Conservation (phyloP, 768 basidiomycete species). For the Tylopilus sp. region DNA sequence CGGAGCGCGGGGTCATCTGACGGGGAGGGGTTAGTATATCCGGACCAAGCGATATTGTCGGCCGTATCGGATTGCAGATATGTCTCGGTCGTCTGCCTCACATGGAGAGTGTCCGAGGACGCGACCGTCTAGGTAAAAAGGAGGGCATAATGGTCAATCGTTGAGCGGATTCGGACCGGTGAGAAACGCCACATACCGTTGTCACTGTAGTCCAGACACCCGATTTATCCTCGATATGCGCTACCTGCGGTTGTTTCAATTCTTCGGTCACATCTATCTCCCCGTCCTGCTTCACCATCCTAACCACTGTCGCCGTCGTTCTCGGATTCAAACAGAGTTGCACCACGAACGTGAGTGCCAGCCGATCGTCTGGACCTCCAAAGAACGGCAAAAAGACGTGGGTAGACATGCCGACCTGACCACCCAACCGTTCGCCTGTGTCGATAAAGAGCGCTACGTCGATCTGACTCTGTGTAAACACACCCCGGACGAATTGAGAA, state of each 20-base stretch:
- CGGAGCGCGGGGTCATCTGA: conserved; percentile 11
- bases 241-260: conserved; percentile 23
- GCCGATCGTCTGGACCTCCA: conserved; percentile 90
- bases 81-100: conserved; percentile 56
- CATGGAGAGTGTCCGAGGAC: conserved; percentile 71
- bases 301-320: conserved; percentile 72
- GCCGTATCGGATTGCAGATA: conserved; percentile 79
- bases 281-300: conserved; percentile 51
- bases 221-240: conserved; percentile 18
- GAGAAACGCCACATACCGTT: conserved; percentile 8
- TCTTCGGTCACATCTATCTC: conserved; percentile 11
- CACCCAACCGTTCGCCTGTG: conserved; percentile 37
- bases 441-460: conserved; percentile 89
- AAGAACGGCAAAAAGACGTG: conserved; percentile 89
- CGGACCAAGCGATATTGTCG: conserved; percentile 73
- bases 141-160: too few relatives aligned
- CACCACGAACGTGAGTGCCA: conserved; percentile 79
- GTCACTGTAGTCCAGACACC: neutral
- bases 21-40: conserved; percentile 40
- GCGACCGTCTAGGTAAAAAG: conserved; percentile 25
- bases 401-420: conserved; percentile 34
- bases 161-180: too few relatives aligned
- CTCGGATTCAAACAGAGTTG: conserved; percentile 73
- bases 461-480: conserved; percentile 65
- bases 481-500: conserved; percentile 78